Evolutionary conservation across 1,139 yeast species (phyloP).

Genomic region (Yamadazyma diddensiae): DNA sequence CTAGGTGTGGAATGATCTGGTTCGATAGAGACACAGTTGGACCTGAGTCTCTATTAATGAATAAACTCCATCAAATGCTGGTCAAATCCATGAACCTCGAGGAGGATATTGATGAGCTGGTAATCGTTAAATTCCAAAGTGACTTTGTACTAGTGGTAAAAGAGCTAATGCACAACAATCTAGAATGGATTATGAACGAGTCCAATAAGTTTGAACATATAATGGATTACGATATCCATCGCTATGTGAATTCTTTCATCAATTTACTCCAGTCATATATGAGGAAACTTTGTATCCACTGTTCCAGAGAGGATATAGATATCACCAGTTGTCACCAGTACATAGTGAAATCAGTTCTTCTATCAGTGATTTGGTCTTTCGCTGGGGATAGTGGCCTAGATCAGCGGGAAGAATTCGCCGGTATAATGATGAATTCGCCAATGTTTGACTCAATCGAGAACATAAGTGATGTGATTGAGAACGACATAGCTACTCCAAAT

Average conservation of each 20-base stretch:
- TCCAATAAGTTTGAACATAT: conserved; percentile 37
- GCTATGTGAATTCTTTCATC: conserved; percentile 39
- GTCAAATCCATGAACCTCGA: conserved; percentile 1
- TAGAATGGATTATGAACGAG: conserved; percentile 3
- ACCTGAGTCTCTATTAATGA: conserved; percentile 17
- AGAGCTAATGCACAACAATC: conserved; percentile 1
- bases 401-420: conserved; percentile 41
- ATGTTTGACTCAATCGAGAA: conserved; percentile 14
- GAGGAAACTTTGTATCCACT: conserved; percentile 16
- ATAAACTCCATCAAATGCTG: conserved; percentile 8
- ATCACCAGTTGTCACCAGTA: conserved; percentile 18
- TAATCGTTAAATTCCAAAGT: conserved; percentile 3
- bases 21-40: conserved; percentile 34
- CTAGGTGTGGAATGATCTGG: conserved; percentile 92
- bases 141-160: conserved; percentile 4
- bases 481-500: conserved; percentile 41
- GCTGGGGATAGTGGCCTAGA: conserved; percentile 53
- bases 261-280: conserved; percentile 26
- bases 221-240: conserved; percentile 45
- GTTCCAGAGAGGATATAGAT: conserved; percentile 8
- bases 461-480: conserved; percentile 26
- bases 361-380: conserved; percentile 66
- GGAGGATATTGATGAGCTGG: conserved; percentile 5
- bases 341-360: conserved; percentile 34
- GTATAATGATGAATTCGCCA: conserved; percentile 22